Evolutionary conservation across 208 protist genomes (phyloP).

Genomic region (Trypanosoma grayi): DNA sequence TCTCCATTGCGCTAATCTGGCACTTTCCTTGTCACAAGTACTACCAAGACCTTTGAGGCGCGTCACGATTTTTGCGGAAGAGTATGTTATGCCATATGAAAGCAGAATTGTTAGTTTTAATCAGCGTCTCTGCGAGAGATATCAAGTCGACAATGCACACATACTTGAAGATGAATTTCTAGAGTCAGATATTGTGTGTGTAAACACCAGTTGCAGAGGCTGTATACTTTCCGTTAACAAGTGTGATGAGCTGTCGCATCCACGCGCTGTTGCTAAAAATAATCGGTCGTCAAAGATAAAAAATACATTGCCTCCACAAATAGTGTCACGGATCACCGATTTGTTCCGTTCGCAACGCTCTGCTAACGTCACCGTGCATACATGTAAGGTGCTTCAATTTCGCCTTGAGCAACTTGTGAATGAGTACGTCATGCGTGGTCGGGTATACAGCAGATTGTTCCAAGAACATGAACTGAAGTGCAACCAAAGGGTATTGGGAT

Average conservation of each 20-base stretch:
- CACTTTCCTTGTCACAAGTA: constrained; percentile 46
- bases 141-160: constrained; percentile 6
- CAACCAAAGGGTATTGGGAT: constrained; percentile 29
- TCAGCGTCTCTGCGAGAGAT: background rate
- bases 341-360: constrained; percentile 5
- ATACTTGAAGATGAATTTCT: background rate
- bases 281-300: background rate
- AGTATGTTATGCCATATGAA: constrained; percentile 65
- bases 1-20: constrained; percentile 47
- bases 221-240: constrained; percentile 31
- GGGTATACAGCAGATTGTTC: constrained; percentile 53
- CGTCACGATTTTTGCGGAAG: constrained; percentile 33
- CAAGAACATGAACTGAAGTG: constrained; percentile 40
- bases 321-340: constrained; percentile 15
- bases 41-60: constrained; percentile 44
- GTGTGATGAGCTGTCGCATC: constrained; percentile 19
- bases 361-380: background rate
- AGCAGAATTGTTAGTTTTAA: constrained; percentile 55
- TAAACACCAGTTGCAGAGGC: constrained; percentile 20
- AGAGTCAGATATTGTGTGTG: constrained; percentile 25
- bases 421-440: constrained; percentile 68
- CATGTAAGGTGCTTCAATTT: constrained; percentile 45
- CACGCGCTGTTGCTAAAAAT: background rate
- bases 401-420: constrained; percentile 54
- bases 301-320: background rate